Evolutionary conservation across 2,329 filamentous ascomycete species (phyloP).

Genomic region (Cordyceps pruinosa): DNA sequence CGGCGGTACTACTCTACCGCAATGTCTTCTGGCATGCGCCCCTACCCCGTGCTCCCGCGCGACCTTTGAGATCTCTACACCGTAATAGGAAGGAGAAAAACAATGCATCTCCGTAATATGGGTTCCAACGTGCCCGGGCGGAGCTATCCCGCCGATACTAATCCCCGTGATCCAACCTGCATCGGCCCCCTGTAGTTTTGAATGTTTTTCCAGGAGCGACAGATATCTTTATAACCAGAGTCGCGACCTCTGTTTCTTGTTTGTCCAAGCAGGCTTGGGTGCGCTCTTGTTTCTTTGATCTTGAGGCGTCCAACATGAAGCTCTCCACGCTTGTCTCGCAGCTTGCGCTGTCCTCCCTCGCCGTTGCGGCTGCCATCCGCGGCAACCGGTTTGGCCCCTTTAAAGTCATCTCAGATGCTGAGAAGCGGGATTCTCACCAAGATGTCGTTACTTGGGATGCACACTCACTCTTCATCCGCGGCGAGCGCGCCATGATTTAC

Average conservation of each 20-base stretch:
- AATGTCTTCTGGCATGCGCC: not conserved
- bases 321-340: not conserved
- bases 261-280: not conserved
- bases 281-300: not conserved
- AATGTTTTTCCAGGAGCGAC: not conserved
- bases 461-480: constrained; percentile 57
- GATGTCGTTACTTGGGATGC: constrained; percentile 56
- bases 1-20: not conserved
- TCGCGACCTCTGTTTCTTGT: not conserved
- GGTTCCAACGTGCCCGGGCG: not conserved
- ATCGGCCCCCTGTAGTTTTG: not conserved
- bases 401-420: not conserved
- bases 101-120: not conserved
- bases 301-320: not conserved
- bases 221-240: not conserved
- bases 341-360: constrained; percentile 1
- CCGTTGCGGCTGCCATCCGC: not conserved
- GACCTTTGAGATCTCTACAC: not conserved
- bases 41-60: not conserved
- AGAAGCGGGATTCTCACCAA: constrained; percentile 6
- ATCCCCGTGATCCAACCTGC: constrained; percentile 5
- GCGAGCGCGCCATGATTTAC: constrained; percentile 60
- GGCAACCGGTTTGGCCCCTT: not conserved
- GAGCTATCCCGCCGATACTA: not conserved
- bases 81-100: constrained; percentile 5